Percentiles rank a stretch among this genome's conserved stretches.
These are phyloP conservation scores for Arthrobotrys conoides DNA, from an alignment of 2,329 filamentous ascomycete species.

Conservation along the genomic window DNA sequence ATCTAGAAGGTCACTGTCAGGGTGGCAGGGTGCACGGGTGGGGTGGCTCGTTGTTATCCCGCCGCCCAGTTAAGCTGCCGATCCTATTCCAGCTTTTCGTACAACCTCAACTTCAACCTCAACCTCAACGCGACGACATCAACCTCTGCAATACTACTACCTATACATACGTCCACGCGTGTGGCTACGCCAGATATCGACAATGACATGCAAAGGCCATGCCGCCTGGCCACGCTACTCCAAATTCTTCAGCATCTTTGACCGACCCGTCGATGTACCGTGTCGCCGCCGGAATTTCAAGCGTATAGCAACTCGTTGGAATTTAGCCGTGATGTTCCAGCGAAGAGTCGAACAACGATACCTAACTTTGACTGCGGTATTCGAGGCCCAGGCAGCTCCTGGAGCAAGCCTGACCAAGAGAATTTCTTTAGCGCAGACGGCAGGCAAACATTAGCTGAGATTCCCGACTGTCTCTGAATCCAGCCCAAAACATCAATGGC, in stretches of 20 bases:
- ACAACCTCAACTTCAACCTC: not conserved
- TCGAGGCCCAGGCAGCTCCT: not conserved
- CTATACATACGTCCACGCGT: not conserved
- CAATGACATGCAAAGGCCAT: slow-evolving; percentile 24
- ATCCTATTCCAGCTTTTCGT: not conserved
- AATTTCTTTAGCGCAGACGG: not conserved
- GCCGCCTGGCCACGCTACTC: not conserved
- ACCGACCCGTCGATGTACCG: not conserved
- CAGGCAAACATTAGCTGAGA: not conserved
- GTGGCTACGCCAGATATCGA: not conserved
- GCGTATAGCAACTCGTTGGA: not conserved
- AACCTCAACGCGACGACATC: not conserved
- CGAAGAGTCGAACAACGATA: not conserved
- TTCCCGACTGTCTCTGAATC: no score
- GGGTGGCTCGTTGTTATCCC: not conserved
- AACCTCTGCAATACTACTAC: not conserved
- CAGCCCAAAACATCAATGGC: no score
- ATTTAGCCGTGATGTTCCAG: no score
- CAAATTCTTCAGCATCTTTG: not conserved
- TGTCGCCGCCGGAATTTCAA: not conserved
- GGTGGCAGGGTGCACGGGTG: not conserved
- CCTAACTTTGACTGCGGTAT: not conserved
- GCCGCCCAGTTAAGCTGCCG: no score
- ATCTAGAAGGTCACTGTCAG: slow-evolving; percentile 12
- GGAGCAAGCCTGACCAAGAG: not conserved